phyloP scores from a whole-genome alignment of 2,329 filamentous ascomycete species.

The Mycosphaerella sp. region DNA sequence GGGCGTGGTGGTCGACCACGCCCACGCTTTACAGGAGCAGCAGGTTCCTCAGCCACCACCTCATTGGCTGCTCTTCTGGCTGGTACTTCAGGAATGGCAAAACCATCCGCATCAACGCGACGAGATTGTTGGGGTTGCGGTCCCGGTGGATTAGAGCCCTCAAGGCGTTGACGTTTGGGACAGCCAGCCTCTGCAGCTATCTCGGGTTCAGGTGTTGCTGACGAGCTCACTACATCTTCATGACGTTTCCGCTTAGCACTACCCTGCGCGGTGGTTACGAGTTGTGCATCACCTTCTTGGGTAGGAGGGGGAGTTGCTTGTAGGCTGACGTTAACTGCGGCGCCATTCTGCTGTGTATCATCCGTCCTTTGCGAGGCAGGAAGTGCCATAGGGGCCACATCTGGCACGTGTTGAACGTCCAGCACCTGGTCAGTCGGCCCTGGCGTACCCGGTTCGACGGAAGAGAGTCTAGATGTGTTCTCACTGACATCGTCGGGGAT shows the following conservation, averaged over 20 bases:
- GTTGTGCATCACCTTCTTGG: conserved; percentile 2
- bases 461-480: conserved; percentile 21
- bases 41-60: conserved; percentile 18
- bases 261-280: background rate
- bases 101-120: conserved; percentile 39
- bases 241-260: conserved; percentile 15
- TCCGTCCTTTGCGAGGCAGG: background rate
- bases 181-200: conserved; percentile 7
- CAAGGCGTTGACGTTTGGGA: conserved; percentile 21
- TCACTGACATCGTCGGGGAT: conserved; percentile 21
- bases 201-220: conserved; percentile 4
- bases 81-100: conserved; percentile 35
- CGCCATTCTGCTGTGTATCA: background rate
- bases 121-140: conserved; percentile 1
- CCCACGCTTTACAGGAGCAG: conserved; percentile 30
- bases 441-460: conserved; percentile 16
- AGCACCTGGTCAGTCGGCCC: background rate
- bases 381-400: conserved; percentile 9
- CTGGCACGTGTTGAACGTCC: conserved; percentile 6
- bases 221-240: conserved; percentile 16
- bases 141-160: background rate
- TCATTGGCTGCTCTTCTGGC: background rate
- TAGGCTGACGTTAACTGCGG: background rate
- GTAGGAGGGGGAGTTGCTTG: conserved; percentile 10
- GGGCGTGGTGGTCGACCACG: conserved; percentile 24